A percentile compares a stretch with the other conserved stretches of the same genome.
These are phyloP conservation scores for Entrophospora sp. DNA, from an alignment of 192 early-diverging fungal species.

Conservation along the genomic window DNA sequence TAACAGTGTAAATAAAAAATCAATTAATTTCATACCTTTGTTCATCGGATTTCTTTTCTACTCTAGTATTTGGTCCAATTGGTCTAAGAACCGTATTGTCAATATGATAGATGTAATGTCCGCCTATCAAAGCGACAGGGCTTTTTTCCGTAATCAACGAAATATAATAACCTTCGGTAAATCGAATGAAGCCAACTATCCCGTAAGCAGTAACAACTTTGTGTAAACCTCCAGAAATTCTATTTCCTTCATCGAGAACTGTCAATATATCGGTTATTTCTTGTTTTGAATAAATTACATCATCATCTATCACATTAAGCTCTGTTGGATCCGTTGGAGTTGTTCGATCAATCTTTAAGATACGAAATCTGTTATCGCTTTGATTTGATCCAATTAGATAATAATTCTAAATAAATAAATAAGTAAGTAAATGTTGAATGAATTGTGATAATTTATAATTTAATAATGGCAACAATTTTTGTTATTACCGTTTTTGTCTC, in stretches of 20 bases:
- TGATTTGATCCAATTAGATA: constrained; percentile 80
- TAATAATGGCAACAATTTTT: not conserved
- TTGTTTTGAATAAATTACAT: constrained; percentile 60
- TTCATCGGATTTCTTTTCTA: constrained; percentile 71
- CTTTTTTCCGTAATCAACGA: constrained; percentile 72
- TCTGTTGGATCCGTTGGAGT: constrained; percentile 48
- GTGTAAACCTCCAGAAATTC: constrained; percentile 60
- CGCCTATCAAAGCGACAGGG: constrained; percentile 86
- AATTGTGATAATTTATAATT: not conserved
- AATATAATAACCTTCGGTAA: constrained; percentile 90
- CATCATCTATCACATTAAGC: constrained; percentile 71
- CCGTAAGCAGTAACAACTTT: constrained; percentile 63
- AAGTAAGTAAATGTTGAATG: not conserved
- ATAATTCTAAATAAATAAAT: constrained; percentile 37
- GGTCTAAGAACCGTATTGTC: constrained; percentile 77
- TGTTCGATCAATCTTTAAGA: constrained; percentile 85
- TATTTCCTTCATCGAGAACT: constrained; percentile 74
- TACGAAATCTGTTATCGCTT: constrained; percentile 62
- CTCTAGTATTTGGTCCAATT: constrained; percentile 52
- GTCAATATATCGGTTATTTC: constrained; percentile 65
- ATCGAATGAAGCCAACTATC: constrained; percentile 78
- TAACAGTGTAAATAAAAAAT: not conserved
- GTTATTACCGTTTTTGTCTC: constrained; percentile 81
- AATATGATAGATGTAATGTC: constrained; percentile 93
- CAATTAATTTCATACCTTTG: constrained; percentile 29